phyloP scores from a whole-genome alignment of 768 basidiomycete species.

The Rhodotorula paludigena region DNA sequence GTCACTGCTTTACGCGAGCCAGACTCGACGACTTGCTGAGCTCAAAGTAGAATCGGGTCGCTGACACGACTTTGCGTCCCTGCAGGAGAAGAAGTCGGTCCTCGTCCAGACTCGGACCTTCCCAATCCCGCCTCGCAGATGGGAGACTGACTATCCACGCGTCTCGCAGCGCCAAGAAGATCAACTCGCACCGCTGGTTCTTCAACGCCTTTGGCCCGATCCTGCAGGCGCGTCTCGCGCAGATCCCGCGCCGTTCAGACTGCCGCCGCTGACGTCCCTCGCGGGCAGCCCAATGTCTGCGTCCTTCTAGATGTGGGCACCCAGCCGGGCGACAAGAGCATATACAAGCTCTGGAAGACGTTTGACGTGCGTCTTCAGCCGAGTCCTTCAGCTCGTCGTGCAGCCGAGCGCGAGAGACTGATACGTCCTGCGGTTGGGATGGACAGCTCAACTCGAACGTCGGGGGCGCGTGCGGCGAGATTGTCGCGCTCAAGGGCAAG shows the following conservation, averaged over 20 bases:
- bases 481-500: slow-evolving; percentile 68
- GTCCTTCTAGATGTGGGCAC: slow-evolving; percentile 83
- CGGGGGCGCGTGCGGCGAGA: slow-evolving; percentile 70
- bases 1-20: background rate
- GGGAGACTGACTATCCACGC: slow-evolving; percentile 50
- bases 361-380: slow-evolving; percentile 37
- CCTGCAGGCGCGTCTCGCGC: slow-evolving; percentile 82
- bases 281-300: too few relatives aligned
- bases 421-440: too few relatives aligned
- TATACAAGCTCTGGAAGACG: slow-evolving; percentile 35
- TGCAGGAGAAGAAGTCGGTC: slow-evolving; percentile 28
- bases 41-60: background rate
- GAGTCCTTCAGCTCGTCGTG: too few relatives aligned
- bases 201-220: slow-evolving; percentile 88
- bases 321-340: slow-evolving; percentile 56
- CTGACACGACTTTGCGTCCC: background rate
- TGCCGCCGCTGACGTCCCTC: too few relatives aligned
- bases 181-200: slow-evolving; percentile 76
- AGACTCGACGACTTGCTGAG: background rate
- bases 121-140: background rate
- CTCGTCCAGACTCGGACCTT: background rate
- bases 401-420: too few relatives aligned
- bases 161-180: slow-evolving; percentile 56
- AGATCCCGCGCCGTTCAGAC: too few relatives aligned
- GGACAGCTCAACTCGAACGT: slow-evolving; percentile 57